phyloP scores from a whole-genome alignment of 495 filamentous ascomycete species.

The Lasiosphaeria ovina region DNA sequence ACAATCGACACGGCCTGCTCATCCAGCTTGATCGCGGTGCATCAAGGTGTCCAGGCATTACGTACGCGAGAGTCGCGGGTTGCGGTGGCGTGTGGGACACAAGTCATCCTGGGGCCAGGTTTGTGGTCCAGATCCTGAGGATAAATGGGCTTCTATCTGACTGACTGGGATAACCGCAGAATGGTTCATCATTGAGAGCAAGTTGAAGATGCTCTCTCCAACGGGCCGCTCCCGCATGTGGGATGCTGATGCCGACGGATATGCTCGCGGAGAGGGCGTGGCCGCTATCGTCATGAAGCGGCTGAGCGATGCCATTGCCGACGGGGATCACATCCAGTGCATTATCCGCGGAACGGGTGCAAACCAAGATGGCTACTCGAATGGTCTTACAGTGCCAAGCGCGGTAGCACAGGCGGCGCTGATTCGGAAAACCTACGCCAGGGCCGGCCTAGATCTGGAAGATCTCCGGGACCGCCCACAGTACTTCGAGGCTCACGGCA shows the following conservation, averaged over 20 bases:
- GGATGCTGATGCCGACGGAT: constrained; percentile 59
- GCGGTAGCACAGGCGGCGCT: constrained; percentile 44
- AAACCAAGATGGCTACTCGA: constrained; percentile 55
- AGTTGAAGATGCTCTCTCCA: constrained; percentile 34
- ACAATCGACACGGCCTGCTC: constrained; percentile 56
- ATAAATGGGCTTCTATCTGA: no score
- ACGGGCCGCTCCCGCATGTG: constrained; percentile 54
- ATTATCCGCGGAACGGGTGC: constrained; percentile 54
- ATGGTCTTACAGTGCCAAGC: constrained; percentile 52
- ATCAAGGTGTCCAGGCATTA: constrained; percentile 50
- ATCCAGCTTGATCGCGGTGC: constrained; percentile 50
- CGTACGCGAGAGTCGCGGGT: constrained; percentile 31
- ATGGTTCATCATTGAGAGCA: constrained; percentile 26
- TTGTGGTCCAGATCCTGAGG: no score
- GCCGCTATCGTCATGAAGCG: constrained; percentile 53
- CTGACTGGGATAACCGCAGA: constrained; percentile 29
- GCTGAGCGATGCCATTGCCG: constrained; percentile 45
- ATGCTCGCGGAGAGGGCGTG: constrained; percentile 59
- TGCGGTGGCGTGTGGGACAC: constrained; percentile 51
- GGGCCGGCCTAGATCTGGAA: background rate
- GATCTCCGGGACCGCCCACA: constrained; percentile 27
- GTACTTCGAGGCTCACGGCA: background rate
- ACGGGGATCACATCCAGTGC: constrained; percentile 53
- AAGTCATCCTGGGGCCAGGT: constrained; percentile 41
- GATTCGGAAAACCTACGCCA: constrained; percentile 42